Conservation (phyloP, 2,329 filamentous ascomycete species). For the Cryoendolithus antarcticus region DNA sequence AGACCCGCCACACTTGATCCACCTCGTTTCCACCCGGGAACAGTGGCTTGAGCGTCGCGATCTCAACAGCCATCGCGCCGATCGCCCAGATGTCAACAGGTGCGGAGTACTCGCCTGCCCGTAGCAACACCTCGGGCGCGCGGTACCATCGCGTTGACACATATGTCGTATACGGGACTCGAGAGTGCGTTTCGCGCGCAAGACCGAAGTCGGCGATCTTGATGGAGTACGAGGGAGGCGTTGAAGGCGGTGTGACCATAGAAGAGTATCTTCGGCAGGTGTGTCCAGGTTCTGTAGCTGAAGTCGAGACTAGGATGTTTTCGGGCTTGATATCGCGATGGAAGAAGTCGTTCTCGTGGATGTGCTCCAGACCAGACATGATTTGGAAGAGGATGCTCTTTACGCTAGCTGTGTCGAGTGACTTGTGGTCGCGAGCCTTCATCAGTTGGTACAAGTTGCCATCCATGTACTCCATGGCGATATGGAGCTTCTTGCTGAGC, state of each 20-base stretch:
- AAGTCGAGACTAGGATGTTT: slow-evolving; percentile 94
- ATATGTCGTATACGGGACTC: slow-evolving; percentile 93
- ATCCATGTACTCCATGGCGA: slow-evolving; percentile 99
- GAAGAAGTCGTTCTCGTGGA: slow-evolving; percentile 94
- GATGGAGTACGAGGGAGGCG: slow-evolving; percentile 84
- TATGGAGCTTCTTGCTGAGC: slow-evolving; percentile 90
- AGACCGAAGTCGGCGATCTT: slow-evolving; percentile 98
- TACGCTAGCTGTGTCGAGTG: slow-evolving; percentile 75
- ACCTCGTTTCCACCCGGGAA: slow-evolving; percentile 98
- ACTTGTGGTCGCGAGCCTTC: slow-evolving; percentile 96
- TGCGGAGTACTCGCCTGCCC: slow-evolving; percentile 92
- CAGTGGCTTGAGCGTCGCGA: slow-evolving; percentile 88
- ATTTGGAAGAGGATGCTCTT: slow-evolving; percentile 99
- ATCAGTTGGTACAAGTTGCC: slow-evolving; percentile 97
- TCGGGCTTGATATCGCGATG: slow-evolving; percentile 98
- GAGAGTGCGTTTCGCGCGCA: slow-evolving; percentile 93
- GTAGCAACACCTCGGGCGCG: slow-evolving; percentile 83
- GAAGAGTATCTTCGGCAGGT: slow-evolving; percentile 88
- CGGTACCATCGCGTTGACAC: slow-evolving; percentile 95
- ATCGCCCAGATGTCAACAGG: slow-evolving; percentile 98
- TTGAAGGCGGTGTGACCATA: slow-evolving; percentile 86
- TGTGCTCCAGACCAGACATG: slow-evolving; percentile 88
- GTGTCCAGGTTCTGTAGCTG: slow-evolving; percentile 66
- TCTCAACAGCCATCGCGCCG: slow-evolving; percentile 95
- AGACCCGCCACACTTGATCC: slow-evolving; percentile 96